These are phyloP conservation scores for Yamadazyma conglobata DNA, from an alignment of 1,139 yeast genomes.

Conservation along the genomic window DNA sequence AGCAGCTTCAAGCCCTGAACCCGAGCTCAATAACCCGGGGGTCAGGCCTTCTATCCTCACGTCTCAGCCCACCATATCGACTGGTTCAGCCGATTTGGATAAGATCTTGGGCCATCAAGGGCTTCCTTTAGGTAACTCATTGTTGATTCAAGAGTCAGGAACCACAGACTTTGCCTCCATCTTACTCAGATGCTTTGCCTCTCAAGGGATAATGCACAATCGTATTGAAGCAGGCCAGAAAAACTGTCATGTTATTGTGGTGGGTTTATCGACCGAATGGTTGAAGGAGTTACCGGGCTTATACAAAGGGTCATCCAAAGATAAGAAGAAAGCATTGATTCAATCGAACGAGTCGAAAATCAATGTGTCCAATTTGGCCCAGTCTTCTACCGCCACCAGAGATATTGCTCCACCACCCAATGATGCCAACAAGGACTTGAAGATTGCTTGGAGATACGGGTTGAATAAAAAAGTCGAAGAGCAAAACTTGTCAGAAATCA, in stretches of 20 bases:
- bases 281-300: constrained; percentile 75
- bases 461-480: constrained; percentile 41
- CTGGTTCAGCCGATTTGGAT: constrained; percentile 77
- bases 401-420: too few relatives aligned
- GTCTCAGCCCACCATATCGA: constrained; percentile 72
- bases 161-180: constrained; percentile 88
- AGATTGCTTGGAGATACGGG: constrained; percentile 88
- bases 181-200: constrained; percentile 63
- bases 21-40: constrained; percentile 45
- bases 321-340: constrained; percentile 59
- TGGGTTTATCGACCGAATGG: constrained; percentile 65
- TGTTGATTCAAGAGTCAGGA: constrained; percentile 78
- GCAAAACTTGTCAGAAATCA: constrained; percentile 17
- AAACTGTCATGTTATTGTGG: constrained; percentile 61
- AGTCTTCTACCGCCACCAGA: constrained; percentile 16
- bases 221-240: constrained; percentile 35
- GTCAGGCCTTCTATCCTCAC: constrained; percentile 74
- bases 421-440: constrained; percentile 48
- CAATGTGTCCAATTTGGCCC: constrained; percentile 63
- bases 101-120: constrained; percentile 78
- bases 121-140: constrained; percentile 69
- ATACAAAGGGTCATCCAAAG: constrained; percentile 67
- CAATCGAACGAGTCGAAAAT: constrained; percentile 58
- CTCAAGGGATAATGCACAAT: constrained; percentile 77
- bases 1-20: constrained; percentile 9